A percentile compares a stretch with the other conserved stretches of the same genome.
Conservation (phyloP, 176 grass and related monocot genomes). For the Hyparrhenia diplandra region DNA sequence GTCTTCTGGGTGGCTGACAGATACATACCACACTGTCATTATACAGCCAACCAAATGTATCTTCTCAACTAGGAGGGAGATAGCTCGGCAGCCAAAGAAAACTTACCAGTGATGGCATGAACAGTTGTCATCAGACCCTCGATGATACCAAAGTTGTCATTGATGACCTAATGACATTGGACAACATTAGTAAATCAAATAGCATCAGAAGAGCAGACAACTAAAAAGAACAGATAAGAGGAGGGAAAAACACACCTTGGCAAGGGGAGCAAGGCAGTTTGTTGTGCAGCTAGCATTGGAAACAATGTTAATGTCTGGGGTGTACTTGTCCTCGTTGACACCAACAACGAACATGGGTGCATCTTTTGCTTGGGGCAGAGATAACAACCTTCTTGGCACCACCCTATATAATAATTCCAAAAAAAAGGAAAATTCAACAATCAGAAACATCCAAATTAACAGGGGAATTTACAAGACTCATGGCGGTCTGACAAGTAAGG, state of each 20-base stretch:
- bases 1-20: constrained; percentile 76
- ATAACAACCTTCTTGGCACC: constrained; percentile 84
- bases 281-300: constrained; percentile 91
- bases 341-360: constrained; percentile 83
- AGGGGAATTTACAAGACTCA: neutral
- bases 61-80: neutral
- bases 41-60: neutral
- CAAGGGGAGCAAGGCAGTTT: constrained; percentile 79
- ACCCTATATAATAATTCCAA: constrained; percentile 41
- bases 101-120: constrained; percentile 66
- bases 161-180: constrained; percentile 37
- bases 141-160: constrained; percentile 69
- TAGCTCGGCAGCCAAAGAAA: neutral
- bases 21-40: neutral
- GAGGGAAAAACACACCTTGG: constrained; percentile 43
- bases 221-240: neutral
- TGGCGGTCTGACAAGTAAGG: neutral
- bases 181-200: neutral
- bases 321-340: constrained; percentile 71
- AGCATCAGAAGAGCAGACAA: neutral
- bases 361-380: constrained; percentile 76
- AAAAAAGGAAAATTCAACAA: neutral
- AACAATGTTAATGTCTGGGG: constrained; percentile 49
- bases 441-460: neutral
- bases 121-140: constrained; percentile 84